Evolutionary conservation across 768 basidiomycete species (phyloP).

Genomic region (Phanerodontia chrysosporium): DNA sequence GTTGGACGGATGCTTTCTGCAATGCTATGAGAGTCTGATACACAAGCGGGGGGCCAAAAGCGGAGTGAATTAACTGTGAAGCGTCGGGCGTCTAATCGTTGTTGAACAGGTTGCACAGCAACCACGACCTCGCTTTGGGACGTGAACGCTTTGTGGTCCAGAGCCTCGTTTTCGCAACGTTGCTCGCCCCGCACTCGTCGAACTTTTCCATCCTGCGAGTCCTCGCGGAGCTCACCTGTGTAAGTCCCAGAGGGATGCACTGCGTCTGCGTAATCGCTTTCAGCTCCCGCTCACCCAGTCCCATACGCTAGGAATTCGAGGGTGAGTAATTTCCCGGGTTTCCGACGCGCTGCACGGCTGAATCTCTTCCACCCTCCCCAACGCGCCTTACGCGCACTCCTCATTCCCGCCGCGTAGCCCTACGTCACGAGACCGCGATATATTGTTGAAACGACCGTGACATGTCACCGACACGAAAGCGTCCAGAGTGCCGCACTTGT

Average conservation of each 20-base stretch:
- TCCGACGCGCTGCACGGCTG: background rate
- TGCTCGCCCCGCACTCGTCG: background rate
- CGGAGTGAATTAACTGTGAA: background rate
- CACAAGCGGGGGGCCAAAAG: background rate
- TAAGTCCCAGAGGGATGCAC: conserved; percentile 10
- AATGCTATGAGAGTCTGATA: background rate
- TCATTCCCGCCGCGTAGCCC: background rate
- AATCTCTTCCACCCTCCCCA: background rate
- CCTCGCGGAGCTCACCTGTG: conserved; percentile 1
- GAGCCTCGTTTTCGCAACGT: background rate
- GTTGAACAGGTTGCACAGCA: conserved; percentile 5
- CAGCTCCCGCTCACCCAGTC: conserved; percentile 1
- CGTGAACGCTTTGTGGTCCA: background rate
- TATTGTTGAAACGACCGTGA: background rate
- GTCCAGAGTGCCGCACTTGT: conserved; percentile 31
- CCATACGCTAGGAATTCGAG: background rate
- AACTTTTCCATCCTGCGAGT: background rate
- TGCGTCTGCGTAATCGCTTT: conserved; percentile 1
- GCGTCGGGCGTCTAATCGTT: background rate
- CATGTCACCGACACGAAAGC: conserved; percentile 25
- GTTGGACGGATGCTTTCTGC: background rate
- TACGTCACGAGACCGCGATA: background rate
- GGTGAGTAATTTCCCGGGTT: conserved; percentile 4
- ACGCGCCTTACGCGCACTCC: background rate
- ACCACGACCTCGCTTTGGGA: conserved; percentile 1